phyloP scores from a whole-genome alignment of 768 basidiomycete genomes.

The Cyathus striatus region DNA sequence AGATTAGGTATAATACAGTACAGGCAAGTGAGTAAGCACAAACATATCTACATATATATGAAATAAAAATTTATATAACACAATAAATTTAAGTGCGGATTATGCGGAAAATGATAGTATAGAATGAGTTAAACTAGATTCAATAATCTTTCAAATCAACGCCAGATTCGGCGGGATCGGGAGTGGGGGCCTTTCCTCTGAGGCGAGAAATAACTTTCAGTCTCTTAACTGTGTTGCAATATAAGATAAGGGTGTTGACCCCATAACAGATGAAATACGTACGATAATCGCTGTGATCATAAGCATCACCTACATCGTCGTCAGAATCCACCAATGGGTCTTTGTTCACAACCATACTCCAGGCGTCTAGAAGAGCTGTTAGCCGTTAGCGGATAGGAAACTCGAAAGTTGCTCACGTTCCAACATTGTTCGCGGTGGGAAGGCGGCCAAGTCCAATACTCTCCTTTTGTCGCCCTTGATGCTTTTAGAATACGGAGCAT shows the following conservation, averaged over 20 bases:
- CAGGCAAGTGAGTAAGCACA: too few relatives aligned
- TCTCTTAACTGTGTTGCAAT: constrained; percentile 46
- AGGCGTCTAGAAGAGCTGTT: constrained; percentile 48
- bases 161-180: too few relatives aligned
- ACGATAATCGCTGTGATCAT: constrained; percentile 66
- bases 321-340: constrained; percentile 79
- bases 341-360: constrained; percentile 58
- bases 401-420: constrained; percentile 46
- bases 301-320: constrained; percentile 61
- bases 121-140: too few relatives aligned
- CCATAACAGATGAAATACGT: constrained; percentile 14
- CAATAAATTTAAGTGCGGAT: too few relatives aligned
- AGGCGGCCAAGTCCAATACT: too few relatives aligned
- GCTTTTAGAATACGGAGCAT: too few relatives aligned
- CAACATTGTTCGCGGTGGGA: constrained; percentile 50
- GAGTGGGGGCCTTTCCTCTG: constrained; percentile 54
- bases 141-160: too few relatives aligned
- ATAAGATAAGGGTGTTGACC: constrained; percentile 5
- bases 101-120: too few relatives aligned
- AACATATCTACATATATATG: too few relatives aligned
- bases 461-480: too few relatives aligned
- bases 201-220: constrained; percentile 56
- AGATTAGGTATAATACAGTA: too few relatives aligned
- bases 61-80: too few relatives aligned
- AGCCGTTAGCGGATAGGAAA: not conserved